These are phyloP conservation scores for Pseudocercospora ulei DNA, from an alignment of 2,329 filamentous ascomycete genomes.

Conservation along the genomic window DNA sequence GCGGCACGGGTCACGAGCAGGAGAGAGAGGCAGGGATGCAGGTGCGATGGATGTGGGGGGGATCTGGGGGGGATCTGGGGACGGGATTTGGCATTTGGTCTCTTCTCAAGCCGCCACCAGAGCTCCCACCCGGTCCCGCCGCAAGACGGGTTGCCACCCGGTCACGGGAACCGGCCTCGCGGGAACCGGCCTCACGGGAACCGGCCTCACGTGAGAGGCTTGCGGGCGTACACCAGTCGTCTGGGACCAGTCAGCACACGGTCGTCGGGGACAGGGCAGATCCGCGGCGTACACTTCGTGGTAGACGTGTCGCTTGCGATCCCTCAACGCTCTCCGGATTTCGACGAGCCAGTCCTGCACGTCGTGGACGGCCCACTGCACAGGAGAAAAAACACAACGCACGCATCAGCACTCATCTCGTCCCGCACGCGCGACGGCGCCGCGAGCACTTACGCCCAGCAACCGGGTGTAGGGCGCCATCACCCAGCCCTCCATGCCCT, in stretches of 20 bases:
- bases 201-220: slow-evolving; percentile 12
- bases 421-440: background rate
- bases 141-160: no score
- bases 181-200: no score
- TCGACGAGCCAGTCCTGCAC: slow-evolving; percentile 33
- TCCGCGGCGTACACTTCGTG: slow-evolving; percentile 35
- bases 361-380: slow-evolving; percentile 32
- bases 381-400: background rate
- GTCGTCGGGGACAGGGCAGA: background rate
- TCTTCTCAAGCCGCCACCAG: no score
- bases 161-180: no score
- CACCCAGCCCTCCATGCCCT: slow-evolving; percentile 38
- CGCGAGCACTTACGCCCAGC: slow-evolving; percentile 26
- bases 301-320: slow-evolving; percentile 35
- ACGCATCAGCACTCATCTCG: no score
- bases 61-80: no score
- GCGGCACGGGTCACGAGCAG: no score
- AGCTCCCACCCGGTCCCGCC: no score
- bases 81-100: no score
- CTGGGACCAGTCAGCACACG: slow-evolving; percentile 8
- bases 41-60: no score
- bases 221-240: slow-evolving; percentile 22
- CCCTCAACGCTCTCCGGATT: slow-evolving; percentile 29
- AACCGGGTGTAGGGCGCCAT: slow-evolving; percentile 37
- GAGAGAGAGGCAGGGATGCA: no score